Percentiles rank a stretch among this genome's conserved stretches.
Conservation (phyloP, 306 rosid genomes). For the Glycine tomentella region DNA sequence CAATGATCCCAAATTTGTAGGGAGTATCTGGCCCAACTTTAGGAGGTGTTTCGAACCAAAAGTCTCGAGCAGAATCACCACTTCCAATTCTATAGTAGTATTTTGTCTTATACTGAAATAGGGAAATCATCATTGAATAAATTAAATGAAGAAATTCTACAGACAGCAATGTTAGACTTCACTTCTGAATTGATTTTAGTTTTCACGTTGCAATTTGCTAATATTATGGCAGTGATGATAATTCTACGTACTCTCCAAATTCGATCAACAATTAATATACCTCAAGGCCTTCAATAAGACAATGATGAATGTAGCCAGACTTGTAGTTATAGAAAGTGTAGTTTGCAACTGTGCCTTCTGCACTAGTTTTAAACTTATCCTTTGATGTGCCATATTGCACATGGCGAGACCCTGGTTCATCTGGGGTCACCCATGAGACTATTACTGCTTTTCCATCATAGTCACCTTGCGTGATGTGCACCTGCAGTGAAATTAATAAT, state of each 20-base stretch:
- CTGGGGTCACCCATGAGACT: constrained; percentile 86
- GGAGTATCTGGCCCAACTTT: constrained; percentile 66
- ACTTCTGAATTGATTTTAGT: neutral
- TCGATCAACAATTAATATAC: constrained; percentile 49
- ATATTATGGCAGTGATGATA: constrained; percentile 24
- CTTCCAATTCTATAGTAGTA: constrained; percentile 88
- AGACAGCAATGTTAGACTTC: neutral
- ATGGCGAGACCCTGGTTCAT: constrained; percentile 68
- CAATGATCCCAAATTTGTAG: constrained; percentile 94
- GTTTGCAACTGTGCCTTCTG: constrained; percentile 63
- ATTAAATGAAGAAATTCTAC: neutral
- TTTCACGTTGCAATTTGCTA: neutral
- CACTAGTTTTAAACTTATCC: constrained; percentile 54
- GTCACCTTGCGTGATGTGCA: constrained; percentile 97
- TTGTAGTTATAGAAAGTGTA: constrained; percentile 81
- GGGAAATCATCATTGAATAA: constrained; percentile 37
- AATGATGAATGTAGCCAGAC: constrained; percentile 94
- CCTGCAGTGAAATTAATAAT: constrained; percentile 56
- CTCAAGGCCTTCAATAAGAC: constrained; percentile 80
- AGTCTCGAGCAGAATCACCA: constrained; percentile 84
- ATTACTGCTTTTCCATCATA: constrained; percentile 92
- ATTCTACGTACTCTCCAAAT: constrained; percentile 11
- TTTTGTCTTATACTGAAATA: constrained; percentile 75
- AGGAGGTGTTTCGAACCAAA: constrained; percentile 90
- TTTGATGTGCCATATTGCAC: constrained; percentile 73